Conservation (phyloP, 202 grass and related monocot species). For the Sporobolus alterniflorus region DNA sequence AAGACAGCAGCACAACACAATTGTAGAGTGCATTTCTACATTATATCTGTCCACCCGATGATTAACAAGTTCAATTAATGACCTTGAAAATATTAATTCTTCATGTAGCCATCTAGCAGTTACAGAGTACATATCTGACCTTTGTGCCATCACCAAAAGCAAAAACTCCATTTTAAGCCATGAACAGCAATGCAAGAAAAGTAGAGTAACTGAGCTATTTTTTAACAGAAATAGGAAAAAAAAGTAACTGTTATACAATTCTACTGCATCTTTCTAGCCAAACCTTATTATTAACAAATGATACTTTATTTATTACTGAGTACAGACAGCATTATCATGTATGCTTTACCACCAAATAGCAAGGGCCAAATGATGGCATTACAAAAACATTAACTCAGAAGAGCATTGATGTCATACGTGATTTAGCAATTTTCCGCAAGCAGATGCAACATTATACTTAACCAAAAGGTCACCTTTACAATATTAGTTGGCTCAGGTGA, state of each 20-base stretch:
- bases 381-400: neutral
- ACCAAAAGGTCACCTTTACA: neutral
- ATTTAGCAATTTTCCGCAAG: neutral
- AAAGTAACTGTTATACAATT: too few relatives aligned
- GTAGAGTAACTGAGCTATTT: too few relatives aligned
- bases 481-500: neutral
- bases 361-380: neutral
- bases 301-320: too few relatives aligned
- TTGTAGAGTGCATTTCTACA: neutral
- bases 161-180: too few relatives aligned
- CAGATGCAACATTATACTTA: neutral
- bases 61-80: neutral
- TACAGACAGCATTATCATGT: too few relatives aligned
- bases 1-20: neutral
- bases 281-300: too few relatives aligned
- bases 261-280: too few relatives aligned
- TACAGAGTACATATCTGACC: neutral
- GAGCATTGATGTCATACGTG: neutral
- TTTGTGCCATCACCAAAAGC: too few relatives aligned
- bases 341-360: neutral
- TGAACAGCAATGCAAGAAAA: too few relatives aligned
- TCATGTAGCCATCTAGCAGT: neutral
- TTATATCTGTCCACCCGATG: neutral
- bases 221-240: too few relatives aligned
- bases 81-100: neutral